A percentile compares a stretch with the other conserved stretches of the same genome.
Evolutionary conservation across 1,284 basidiomycete genomes (phyloP).

Genomic region (Takashimella tepidaria): DNA sequence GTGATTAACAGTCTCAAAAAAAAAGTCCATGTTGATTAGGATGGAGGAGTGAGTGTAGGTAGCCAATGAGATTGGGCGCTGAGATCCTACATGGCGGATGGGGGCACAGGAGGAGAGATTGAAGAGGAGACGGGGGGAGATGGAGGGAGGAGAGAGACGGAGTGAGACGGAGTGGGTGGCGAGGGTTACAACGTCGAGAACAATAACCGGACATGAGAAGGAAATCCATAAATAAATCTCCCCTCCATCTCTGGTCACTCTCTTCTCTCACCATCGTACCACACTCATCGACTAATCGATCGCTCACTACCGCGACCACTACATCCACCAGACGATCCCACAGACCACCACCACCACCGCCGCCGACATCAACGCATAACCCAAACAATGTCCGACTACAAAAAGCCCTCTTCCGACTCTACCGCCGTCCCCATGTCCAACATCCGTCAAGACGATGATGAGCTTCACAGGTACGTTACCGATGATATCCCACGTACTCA

Average conservation of each 20-base stretch:
- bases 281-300: background rate
- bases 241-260: background rate
- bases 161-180: too few relatives aligned
- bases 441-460: conserved; percentile 22
- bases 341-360: background rate
- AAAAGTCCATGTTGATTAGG: too few relatives aligned
- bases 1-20: too few relatives aligned
- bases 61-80: too few relatives aligned
- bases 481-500: conserved; percentile 30
- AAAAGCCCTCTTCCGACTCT: conserved; percentile 1
- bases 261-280: background rate
- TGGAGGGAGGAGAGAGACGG: too few relatives aligned
- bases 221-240: background rate
- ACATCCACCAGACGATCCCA: background rate
- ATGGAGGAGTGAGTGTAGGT: too few relatives aligned
- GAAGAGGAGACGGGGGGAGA: too few relatives aligned
- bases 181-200: too few relatives aligned
- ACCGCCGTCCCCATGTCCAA: background rate
- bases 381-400: conserved; percentile 1
- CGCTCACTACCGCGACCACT: background rate
- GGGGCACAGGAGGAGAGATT: too few relatives aligned
- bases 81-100: too few relatives aligned
- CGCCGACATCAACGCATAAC: background rate
- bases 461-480: conserved; percentile 41
- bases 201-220: too few relatives aligned